Base-by-base conservation (phyloP, 2,329 filamentous ascomycete genomes). In the Dactylellina sp. region DNA sequence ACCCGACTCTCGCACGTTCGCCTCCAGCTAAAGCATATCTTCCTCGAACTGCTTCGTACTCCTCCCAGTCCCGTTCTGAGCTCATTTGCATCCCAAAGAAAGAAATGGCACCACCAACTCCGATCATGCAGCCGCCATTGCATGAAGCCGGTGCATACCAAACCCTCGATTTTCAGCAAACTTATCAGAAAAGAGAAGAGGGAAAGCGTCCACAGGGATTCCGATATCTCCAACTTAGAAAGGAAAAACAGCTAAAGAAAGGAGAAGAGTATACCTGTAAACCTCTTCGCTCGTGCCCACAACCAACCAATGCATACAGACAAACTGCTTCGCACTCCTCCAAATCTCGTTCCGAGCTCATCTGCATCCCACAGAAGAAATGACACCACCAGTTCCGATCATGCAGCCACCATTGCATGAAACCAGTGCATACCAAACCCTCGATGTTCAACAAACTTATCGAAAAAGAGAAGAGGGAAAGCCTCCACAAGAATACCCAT, bases 251-350 rank as follows among this genome's bases (percentile, higher is more conserved):
- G 46, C 59, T 50, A 11, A 60, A 35, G 7, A 37, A 46, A 46
- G 39, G 35, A 52, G 59, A 44, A 47, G 55, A 47, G 37, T 52
- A 44, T 57, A 66, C 61, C 52, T 18, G 35, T 42, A 18, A 6
- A 9, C 32, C 7, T 37, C 20, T 12, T 35, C 14, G 7, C 16
- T 25, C 52, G 50, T n/a, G 39, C 62, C 14, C 32, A 46, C 62
- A 57, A 66, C 56, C 40, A 57, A 66, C 62, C 52, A 35, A 50
- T 66, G 62, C 62, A 25, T 56, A 47, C 16, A 44, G 40, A 55
- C 39, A 46, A 5, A 20, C 7, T 24, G 25, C 12, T 11, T n/a
- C 14, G n/a, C 14, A 35, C 56, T 39, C 28, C 28, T 24, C n/a
- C 40, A n/a, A 12, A 37, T 40, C 56, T 28, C 40, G 42, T 61